Percentiles rank a stretch among this genome's conserved stretches.
These are phyloP conservation scores for Exophiala xenobiotica DNA, from an alignment of 2,329 filamentous ascomycete genomes.

Conservation along the genomic window DNA sequence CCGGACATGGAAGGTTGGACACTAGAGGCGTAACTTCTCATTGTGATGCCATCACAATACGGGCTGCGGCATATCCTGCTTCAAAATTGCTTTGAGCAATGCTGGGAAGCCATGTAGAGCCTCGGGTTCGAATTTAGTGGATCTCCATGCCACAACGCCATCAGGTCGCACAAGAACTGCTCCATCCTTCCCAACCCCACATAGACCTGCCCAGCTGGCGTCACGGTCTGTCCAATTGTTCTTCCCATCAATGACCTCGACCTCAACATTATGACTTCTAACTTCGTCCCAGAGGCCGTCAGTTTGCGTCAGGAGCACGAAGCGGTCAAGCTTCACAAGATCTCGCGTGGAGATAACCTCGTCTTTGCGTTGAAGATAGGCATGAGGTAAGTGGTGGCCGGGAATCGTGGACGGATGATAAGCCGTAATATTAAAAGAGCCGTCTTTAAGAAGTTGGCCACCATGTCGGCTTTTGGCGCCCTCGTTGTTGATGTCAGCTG, in stretches of 20 bases:
- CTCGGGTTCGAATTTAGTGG: conserved; percentile 5
- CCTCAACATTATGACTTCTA: neutral
- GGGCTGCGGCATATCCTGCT: neutral
- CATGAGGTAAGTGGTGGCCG: conserved; percentile 37
- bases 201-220: conserved; percentile 23
- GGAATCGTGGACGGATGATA: conserved; percentile 34
- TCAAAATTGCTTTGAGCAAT: neutral
- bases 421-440: conserved; percentile 20
- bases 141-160: conserved; percentile 34
- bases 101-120: neutral
- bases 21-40: neutral
- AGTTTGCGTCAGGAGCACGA: conserved; percentile 25
- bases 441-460: conserved; percentile 29
- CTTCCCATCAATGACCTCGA: neutral
- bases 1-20: no score
- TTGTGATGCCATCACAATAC: no score
- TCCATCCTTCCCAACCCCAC: conserved; percentile 24
- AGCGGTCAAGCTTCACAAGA: conserved; percentile 26
- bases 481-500: conserved; percentile 28
- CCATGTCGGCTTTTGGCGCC: conserved; percentile 26
- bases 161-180: conserved; percentile 37
- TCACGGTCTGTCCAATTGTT: conserved; percentile 23
- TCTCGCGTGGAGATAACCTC: conserved; percentile 29
- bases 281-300: conserved; percentile 5
- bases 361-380: conserved; percentile 29